These are phyloP conservation scores for Yamadazyma spencermartinsiae DNA, from an alignment of 1,139 yeast genomes.

Conservation along the genomic window DNA sequence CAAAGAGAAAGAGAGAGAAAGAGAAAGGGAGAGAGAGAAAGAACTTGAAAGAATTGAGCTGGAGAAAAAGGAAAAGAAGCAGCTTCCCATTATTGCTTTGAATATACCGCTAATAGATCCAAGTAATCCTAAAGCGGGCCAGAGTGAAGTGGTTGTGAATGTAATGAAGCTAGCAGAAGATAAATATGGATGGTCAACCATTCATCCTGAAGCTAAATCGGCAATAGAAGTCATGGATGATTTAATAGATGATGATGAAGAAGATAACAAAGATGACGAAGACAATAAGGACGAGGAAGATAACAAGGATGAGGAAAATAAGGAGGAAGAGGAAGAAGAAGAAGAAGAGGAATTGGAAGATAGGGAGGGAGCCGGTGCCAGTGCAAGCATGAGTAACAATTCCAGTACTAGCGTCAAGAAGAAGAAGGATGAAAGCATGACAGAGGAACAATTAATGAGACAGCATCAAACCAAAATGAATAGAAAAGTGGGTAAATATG, in stretches of 20 bases:
- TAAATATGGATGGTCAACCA: constrained; percentile 75
- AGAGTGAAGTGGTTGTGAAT: constrained; percentile 74
- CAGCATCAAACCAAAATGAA: constrained; percentile 52
- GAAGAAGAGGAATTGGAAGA: constrained; percentile 23
- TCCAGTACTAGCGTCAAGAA: constrained; percentile 20
- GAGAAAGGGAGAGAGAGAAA: constrained; percentile 12
- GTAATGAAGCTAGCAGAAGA: constrained; percentile 80
- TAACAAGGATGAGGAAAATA: constrained; percentile 23
- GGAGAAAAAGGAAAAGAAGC: constrained; percentile 27
- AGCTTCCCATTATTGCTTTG: constrained; percentile 50
- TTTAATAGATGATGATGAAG: constrained; percentile 59
- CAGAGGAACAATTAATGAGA: constrained; percentile 48
- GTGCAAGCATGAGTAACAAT: background rate
- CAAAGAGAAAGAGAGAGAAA: constrained; percentile 7
- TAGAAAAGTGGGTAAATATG: constrained; percentile 85
- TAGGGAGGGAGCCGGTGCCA: constrained; percentile 14
- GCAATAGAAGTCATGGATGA: constrained; percentile 64
- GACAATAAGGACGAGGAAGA: constrained; percentile 31
- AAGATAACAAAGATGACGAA: constrained; percentile 49
- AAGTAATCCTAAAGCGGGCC: constrained; percentile 56
- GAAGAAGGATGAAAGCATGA: constrained; percentile 42
- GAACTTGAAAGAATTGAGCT: constrained; percentile 18
- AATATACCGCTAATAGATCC: constrained; percentile 58
- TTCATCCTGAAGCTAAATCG: constrained; percentile 68
- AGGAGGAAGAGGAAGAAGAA: constrained; percentile 37